Evolutionary conservation across 768 basidiomycete genomes (phyloP), one percentile per base, ranked within the genome.

Genomic region (Butyriboletus loyo): DNA sequence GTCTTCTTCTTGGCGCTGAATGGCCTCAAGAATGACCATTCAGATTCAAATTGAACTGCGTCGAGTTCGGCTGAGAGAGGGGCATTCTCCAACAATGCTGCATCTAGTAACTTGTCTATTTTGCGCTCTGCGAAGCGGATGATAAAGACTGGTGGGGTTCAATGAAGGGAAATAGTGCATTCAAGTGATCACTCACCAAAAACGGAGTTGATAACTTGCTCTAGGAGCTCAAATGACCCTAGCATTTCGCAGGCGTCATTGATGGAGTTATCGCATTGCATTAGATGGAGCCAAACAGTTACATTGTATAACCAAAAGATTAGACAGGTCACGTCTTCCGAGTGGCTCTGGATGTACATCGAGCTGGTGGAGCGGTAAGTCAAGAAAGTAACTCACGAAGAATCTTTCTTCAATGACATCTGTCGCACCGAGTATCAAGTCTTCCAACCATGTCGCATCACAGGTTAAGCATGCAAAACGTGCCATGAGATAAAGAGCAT

Each of bases 301-400:
- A 84, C 80, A 68, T 99, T 99, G 72, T 93, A 91, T 41, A 96
- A 72, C 95, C 97, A 99, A 70, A 98, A 98, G 31, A 94, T 80
- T 24, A 96, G 77, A 64, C 83, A 85, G 5, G 90, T 84, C 28
- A 97, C 71, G 66, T 98, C 91, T 59, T 97, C 93, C 21, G 89
- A 79, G 56, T 82, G 84, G 62, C 74, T 84, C 95, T 98, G 47
- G 21, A 63, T 50, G 51, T 32, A 44, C 35, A 43, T 69, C 45
- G 43, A 60, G 43, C 28, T 57, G 46, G 41, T 14, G 38, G 49
- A 11, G 43, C 17, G 36, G 19, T 17, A 44, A 58, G 51, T 41
- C 31, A 40, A 52, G 42, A 39, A 32, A 36, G 28, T 49, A 22
- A 76, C 94, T 74, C 67, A 96, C 97, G 65, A 95, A 95, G 55